Conservation (phyloP, 768 basidiomycete species). For the Leccinum subtestaceum region DNA sequence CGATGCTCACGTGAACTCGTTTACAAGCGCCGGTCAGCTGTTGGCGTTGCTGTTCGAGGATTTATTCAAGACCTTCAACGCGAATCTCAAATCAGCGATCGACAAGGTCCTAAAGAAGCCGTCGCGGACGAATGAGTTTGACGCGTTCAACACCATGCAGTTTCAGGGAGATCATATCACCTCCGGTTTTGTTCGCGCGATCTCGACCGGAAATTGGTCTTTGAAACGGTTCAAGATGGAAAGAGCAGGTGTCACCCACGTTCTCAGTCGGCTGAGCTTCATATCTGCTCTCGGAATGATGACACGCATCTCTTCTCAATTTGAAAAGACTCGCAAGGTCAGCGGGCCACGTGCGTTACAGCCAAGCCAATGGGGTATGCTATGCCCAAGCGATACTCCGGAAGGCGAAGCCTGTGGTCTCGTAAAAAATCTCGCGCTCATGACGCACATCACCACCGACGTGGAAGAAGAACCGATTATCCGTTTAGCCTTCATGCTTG, state of each 20-base stretch:
- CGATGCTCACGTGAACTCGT: constrained; percentile 28
- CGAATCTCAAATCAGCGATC: constrained; percentile 90
- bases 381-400: constrained; percentile 97
- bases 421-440: constrained; percentile 96
- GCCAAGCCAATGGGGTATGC: constrained; percentile 98
- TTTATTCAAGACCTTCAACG: constrained; percentile 97
- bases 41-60: constrained; percentile 96
- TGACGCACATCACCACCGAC: constrained; percentile 99
- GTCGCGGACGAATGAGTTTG: constrained; percentile 90
- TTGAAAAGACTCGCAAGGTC: constrained; percentile 98
- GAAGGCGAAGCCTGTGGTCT: constrained; percentile 99
- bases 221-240: constrained; percentile 99
- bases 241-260: constrained; percentile 96
- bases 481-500: constrained; percentile 88
- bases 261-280: constrained; percentile 91
- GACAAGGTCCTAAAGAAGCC: constrained; percentile 98
- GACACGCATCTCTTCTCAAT: constrained; percentile 98
- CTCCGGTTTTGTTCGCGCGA: constrained; percentile 92
- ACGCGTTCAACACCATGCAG: constrained; percentile 91
- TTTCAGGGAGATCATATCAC: constrained; percentile 97
- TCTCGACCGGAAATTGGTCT: constrained; percentile 99
- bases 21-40: constrained; percentile 85
- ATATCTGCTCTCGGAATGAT: constrained; percentile 99
- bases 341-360: constrained; percentile 96
- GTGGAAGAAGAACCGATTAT: constrained; percentile 95